Base-by-base conservation (phyloP, 2,329 filamentous ascomycete species). In the Hypoxylon sp. region DNA sequence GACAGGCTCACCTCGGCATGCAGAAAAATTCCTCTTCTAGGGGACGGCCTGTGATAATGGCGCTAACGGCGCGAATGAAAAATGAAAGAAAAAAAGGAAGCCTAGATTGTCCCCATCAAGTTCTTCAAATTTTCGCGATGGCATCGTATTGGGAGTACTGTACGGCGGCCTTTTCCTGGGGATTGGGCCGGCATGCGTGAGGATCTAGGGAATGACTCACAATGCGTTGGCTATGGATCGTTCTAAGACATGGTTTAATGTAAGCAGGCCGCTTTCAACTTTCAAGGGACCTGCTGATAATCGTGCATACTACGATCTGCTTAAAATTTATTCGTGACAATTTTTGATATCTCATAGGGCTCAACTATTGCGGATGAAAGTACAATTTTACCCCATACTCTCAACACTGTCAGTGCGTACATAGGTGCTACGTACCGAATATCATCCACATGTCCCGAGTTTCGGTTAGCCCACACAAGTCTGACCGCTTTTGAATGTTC, bases 201-300 rank as follows among this genome's bases (percentile, higher is more conserved):
- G 30, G 21, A 23, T 47, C 32, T 48, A 19, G 45, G 23, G n/a
- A 27, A 53, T 59, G 56, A 57, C 36, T 59, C 56, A 59, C 48
- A 37, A 46, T 59, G 46, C 29, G 56, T 48, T 59, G 56, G 44
- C 45, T 31, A 38, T 42, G 38, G 34, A 19, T 32, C 43, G 31
- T 52, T n/a, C n/a, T n/a, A n/a, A n/a, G 25, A 43, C 44, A 46
- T 41, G 43, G 54, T 53, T 25, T 31, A n/a, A n/a, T n/a, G n/a
- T 38, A 35, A 26, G 25, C 37, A 51, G 36, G 42, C 26, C 32
- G 21, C 26, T 13, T 25, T 37, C 17, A 37, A 48, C n/a, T n/a
- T n/a, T n/a, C n/a, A n/a, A n/a, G 48, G 19, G 21, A 40, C 19
- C 31, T 32, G 27, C 47, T 44, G 42, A 41, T 49, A 40, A n/a